These are phyloP conservation scores for Helichrysum umbraculigerum DNA, from an alignment of 129 eudicot species.

Conservation along the genomic window DNA sequence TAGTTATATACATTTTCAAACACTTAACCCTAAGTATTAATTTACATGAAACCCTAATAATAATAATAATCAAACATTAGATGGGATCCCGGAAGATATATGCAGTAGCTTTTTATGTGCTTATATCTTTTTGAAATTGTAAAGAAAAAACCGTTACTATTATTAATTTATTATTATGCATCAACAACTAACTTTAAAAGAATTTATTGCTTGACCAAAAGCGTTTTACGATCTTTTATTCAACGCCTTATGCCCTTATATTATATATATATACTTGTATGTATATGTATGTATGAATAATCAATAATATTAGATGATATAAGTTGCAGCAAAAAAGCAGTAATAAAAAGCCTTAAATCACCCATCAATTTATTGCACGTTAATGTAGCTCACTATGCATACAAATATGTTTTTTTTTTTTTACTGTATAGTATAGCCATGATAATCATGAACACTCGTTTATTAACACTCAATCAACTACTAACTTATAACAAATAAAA, in stretches of 20 bases:
- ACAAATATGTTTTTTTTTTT: background rate
- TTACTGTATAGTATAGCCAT: constrained; percentile 5
- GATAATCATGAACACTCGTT: constrained; percentile 19
- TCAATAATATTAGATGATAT: background rate
- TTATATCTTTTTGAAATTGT: too few relatives aligned
- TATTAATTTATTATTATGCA: too few relatives aligned
- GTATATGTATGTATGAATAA: background rate
- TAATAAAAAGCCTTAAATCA: background rate
- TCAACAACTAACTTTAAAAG: background rate
- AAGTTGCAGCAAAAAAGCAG: background rate
- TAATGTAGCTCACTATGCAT: constrained; percentile 11
- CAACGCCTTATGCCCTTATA: background rate
- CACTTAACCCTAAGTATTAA: too few relatives aligned
- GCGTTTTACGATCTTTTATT: background rate
- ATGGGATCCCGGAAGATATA: too few relatives aligned
- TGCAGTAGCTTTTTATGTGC: too few relatives aligned
- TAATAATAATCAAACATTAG: too few relatives aligned
- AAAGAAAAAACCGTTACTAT: background rate
- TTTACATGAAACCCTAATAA: too few relatives aligned
- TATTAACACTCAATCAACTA: constrained; percentile 32
- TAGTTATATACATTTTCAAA: too few relatives aligned
- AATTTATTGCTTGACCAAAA: background rate
- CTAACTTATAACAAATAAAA: background rate
- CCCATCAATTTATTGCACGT: constrained; percentile 28
- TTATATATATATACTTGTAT: background rate